Conservation (phyloP, 495 filamentous ascomycete genomes). For the Xylaria venustula region DNA sequence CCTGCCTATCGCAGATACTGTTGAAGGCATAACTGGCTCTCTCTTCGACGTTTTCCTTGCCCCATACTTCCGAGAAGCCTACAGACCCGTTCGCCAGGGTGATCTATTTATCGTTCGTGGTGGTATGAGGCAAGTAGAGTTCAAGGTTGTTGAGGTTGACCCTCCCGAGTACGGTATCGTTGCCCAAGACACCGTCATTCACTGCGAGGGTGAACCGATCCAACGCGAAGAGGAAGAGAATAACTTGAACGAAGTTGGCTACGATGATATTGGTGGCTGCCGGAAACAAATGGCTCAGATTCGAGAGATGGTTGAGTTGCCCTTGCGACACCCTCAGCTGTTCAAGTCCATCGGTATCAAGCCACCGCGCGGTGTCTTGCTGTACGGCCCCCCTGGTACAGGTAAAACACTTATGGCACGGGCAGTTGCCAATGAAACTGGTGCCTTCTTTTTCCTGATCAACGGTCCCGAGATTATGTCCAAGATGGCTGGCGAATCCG, state of each 20-base stretch:
- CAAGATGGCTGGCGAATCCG: slow-evolving; percentile 99
- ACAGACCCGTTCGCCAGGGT: slow-evolving; percentile 92
- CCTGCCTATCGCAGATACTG: slow-evolving; percentile 95
- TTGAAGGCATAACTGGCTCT: slow-evolving; percentile 95
- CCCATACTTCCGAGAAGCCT: slow-evolving; percentile 98
- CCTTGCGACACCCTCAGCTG: slow-evolving; percentile 91
- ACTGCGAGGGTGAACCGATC: slow-evolving; percentile 98
- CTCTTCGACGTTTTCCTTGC: slow-evolving; percentile 99
- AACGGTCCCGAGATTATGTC: slow-evolving; percentile 99
- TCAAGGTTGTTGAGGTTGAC: slow-evolving; percentile 98
- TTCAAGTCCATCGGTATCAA: slow-evolving; percentile 99
- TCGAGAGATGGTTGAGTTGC: slow-evolving; percentile 95
- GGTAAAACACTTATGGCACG: slow-evolving; percentile 99
- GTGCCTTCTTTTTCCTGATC: slow-evolving; percentile 99
- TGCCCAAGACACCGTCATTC: slow-evolving; percentile 96
- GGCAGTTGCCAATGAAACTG: slow-evolving; percentile 97
- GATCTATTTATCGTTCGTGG: slow-evolving; percentile 96
- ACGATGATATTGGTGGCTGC: slow-evolving; percentile 99
- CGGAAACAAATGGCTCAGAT: slow-evolving; percentile 99
- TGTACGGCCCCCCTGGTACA: slow-evolving; percentile 96
- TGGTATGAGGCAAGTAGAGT: slow-evolving; percentile 98
- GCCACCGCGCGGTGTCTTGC: slow-evolving; percentile 95
- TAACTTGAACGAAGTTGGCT: slow-evolving; percentile 97
- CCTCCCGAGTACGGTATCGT: slow-evolving; percentile 98
- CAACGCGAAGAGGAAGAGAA: slow-evolving; percentile 98